Percentiles rank a stretch among this genome's conserved stretches.
Evolutionary conservation across 2,329 filamentous ascomycete genomes (phyloP).

Genomic region (Ophiobolus disseminans): DNA sequence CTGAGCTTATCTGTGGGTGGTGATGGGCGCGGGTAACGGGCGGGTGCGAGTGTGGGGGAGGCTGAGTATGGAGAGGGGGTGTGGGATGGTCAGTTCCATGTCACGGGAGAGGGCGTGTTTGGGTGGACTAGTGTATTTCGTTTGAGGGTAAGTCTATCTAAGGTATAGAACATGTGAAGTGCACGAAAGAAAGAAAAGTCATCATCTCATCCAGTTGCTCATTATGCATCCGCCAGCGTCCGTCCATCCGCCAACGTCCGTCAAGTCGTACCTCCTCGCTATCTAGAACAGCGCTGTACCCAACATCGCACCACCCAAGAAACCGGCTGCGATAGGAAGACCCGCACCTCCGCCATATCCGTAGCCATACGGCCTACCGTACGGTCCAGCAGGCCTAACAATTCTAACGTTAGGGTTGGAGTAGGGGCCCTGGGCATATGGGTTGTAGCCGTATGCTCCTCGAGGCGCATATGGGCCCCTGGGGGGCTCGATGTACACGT

Average conservation of each 20-base stretch:
- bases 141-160: too few species aligned
- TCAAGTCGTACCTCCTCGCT: too few species aligned
- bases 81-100: not conserved
- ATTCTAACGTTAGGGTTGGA: constrained; percentile 57
- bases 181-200: too few species aligned
- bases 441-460: constrained; percentile 54
- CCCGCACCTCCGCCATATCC: constrained; percentile 50
- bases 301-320: constrained; percentile 44
- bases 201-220: not conserved
- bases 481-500: constrained; percentile 67
- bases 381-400: constrained; percentile 57
- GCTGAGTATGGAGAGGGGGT: not conserved
- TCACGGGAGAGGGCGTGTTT: not conserved
- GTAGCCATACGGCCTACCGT: constrained; percentile 49
- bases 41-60: not conserved
- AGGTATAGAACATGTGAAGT: not conserved
- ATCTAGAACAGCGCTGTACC: constrained; percentile 38
- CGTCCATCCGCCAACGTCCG: not conserved
- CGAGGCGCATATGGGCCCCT: constrained; percentile 36
- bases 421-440: constrained; percentile 56
- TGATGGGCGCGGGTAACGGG: not conserved
- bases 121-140: not conserved
- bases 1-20: not conserved
- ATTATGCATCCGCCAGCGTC: not conserved
- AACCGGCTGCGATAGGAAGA: constrained; percentile 43